Evolutionary conservation across 495 filamentous ascomycete species (phyloP).

Genomic region (Bacidia rubella): DNA sequence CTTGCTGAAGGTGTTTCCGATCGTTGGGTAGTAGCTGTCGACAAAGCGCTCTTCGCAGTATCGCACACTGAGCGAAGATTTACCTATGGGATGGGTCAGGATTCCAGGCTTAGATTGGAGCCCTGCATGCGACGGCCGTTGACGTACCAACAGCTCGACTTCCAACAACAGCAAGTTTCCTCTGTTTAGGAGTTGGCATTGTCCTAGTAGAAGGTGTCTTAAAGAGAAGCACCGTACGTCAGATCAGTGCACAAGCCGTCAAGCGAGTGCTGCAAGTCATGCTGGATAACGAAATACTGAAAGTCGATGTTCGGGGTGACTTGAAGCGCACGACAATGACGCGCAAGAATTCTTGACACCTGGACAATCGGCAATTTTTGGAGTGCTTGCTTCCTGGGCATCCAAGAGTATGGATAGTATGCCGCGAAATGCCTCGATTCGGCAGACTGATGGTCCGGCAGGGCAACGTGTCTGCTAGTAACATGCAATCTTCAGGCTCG

Average conservation of each 20-base stretch:
- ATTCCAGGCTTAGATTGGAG: not conserved
- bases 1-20: constrained; percentile 97
- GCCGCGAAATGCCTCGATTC: too few relatives aligned
- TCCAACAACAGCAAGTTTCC: constrained; percentile 97
- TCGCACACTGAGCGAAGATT: constrained; percentile 93
- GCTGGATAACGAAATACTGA: not conserved
- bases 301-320: not conserved
- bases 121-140: not conserved
- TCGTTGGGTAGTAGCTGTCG: constrained; percentile 97
- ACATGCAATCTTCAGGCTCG: too few relatives aligned
- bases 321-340: not conserved
- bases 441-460: too few relatives aligned
- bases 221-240: not conserved
- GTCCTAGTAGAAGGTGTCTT: not conserved
- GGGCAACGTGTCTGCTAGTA: too few relatives aligned
- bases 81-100: constrained; percentile 56
- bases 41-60: constrained; percentile 98
- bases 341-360: not conserved
- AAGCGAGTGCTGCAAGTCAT: not conserved
- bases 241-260: not conserved
- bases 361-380: not conserved
- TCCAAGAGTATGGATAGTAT: too few relatives aligned
- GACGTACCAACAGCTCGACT: constrained; percentile 87
- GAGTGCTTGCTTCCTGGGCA: not conserved
- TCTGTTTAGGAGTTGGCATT: constrained; percentile 82